Base-by-base conservation (phyloP, 2,329 filamentous ascomycete genomes). In the Xylariaceae sp. region DNA sequence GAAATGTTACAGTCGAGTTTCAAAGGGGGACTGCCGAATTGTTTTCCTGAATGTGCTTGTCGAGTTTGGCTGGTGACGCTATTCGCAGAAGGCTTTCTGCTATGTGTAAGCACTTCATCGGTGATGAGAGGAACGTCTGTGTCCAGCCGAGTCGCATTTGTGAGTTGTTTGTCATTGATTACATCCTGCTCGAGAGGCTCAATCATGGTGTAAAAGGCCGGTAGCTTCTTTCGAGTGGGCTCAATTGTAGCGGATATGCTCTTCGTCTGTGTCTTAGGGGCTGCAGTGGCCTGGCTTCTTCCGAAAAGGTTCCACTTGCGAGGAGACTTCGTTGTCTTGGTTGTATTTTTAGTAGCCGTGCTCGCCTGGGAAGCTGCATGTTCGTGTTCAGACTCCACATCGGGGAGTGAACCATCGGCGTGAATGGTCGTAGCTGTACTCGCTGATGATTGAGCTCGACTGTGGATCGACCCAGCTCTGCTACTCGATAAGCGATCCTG, bases 241-340 rank as follows among this genome's bases (percentile, higher is more conserved):
- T 80, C 77, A n/a, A 81, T 76, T 1, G 81, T 76, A 2, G 79
- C 78, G 0, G 78, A 69, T n/a, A 82, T 75, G 1, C 72, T 68
- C 23, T 76, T 74, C 4, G 73, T 67, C 13, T 69, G 70, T 60
- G 76, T 76, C 59, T 77, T 79, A 2, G 64, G 64, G 64, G 67
- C 55, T 2, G 76, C 67, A 48, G 77, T 74, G 41, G 72, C 77
- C 35, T 83, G 80, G 0, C 81, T 81, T 51, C 83, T 77, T 53
- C 83, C 78, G 64, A 88, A 87, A 10, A 87, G 69, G 63, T 86
- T 87, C 85, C 85, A 88, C 65, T 81, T 85, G 6, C 81, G 78
- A 23, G 83, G 83, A 30, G 82, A 83, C 49, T 77, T 80, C 1
- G 78, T 69, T 56, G 78, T 77, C 69, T 85, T 86, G 18, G 78